phyloP scores from a whole-genome alignment of 2,329 filamentous ascomycete genomes.

The Arthrobotrys iridis region DNA sequence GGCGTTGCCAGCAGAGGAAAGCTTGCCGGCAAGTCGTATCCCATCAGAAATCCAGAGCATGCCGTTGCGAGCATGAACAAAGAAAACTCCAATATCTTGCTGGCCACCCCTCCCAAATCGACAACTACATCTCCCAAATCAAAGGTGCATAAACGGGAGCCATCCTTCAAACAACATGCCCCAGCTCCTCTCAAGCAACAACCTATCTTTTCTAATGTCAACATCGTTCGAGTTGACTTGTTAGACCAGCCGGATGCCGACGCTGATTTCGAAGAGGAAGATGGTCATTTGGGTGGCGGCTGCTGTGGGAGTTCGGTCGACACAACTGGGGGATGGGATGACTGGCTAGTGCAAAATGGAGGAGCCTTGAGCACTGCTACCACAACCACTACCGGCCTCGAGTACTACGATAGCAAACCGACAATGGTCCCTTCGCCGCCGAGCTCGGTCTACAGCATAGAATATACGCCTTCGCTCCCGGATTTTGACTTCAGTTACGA shows the following conservation, averaged over 20 bases:
- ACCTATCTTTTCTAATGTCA: conserved; percentile 43
- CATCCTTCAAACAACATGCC: conserved; percentile 43
- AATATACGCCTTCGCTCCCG: conserved; percentile 32
- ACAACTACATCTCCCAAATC: conserved; percentile 43
- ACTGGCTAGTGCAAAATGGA: conserved; percentile 43
- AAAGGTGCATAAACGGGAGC: conserved; percentile 32
- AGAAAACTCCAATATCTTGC: conserved; percentile 25
- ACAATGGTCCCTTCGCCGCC: conserved; percentile 50
- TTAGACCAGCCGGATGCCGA: conserved; percentile 41
- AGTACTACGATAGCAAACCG: conserved; percentile 43
- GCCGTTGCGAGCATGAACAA: conserved; percentile 41
- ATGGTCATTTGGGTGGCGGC: conserved; percentile 36
- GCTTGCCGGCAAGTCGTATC: conserved; percentile 48
- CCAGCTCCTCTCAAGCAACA: conserved; percentile 35
- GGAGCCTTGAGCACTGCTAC: conserved; percentile 23
- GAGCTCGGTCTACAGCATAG: conserved; percentile 45
- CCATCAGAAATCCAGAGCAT: conserved; percentile 47
- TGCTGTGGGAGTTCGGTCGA: conserved; percentile 31
- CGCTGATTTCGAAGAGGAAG: conserved; percentile 48
- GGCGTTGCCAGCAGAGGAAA: conserved; percentile 54
- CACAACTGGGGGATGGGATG: conserved; percentile 36
- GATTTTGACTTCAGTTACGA: conserved; percentile 48
- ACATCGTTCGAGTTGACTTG: conserved; percentile 42
- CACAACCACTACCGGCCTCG: conserved; percentile 23
- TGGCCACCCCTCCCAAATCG: conserved; percentile 45